Evolutionary conservation across 257 asterid genomes (phyloP).

Genomic region (Gynochthodes officinalis): DNA sequence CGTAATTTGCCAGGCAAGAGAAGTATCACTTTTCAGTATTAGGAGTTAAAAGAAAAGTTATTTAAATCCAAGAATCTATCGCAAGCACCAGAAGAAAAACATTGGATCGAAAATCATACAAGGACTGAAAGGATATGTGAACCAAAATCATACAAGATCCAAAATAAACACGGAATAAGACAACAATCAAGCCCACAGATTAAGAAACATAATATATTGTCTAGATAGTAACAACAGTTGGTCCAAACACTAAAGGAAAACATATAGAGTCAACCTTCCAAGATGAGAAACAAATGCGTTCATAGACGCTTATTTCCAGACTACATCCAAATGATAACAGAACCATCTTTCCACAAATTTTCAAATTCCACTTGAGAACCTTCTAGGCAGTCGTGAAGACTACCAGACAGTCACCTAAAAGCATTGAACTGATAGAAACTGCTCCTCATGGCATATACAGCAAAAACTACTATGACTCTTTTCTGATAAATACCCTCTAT

Average conservation of each 20-base stretch:
- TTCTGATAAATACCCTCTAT: conserved; percentile 28
- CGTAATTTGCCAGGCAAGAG: too few relatives aligned
- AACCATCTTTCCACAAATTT: conserved; percentile 9
- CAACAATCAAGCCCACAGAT: not conserved
- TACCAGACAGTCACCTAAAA: conserved; percentile 17
- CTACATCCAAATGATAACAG: conserved; percentile 16
- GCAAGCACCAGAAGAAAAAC: not conserved
- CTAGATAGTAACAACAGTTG: not conserved
- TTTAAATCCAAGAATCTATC: not conserved
- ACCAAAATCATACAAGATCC: not conserved
- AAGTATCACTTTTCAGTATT: too few relatives aligned
- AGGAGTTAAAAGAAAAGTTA: too few relatives aligned
- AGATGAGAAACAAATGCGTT: conserved; percentile 13
- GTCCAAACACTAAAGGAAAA: not conserved
- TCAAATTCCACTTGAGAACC: conserved; percentile 16
- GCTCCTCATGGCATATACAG: conserved; percentile 37
- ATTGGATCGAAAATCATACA: not conserved
- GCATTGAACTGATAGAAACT: conserved; percentile 27
- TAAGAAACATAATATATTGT: not conserved
- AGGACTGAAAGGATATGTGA: too few relatives aligned
- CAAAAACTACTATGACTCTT: conserved; percentile 32
- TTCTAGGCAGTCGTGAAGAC: conserved; percentile 17
- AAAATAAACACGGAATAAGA: not conserved
- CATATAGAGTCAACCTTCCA: not conserved
- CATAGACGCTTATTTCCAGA: conserved; percentile 16